Percentiles rank a stretch among this genome's conserved stretches.
phyloP scores from a whole-genome alignment of 495 filamentous ascomycete genomes.

The Podospora tetraspora region DNA sequence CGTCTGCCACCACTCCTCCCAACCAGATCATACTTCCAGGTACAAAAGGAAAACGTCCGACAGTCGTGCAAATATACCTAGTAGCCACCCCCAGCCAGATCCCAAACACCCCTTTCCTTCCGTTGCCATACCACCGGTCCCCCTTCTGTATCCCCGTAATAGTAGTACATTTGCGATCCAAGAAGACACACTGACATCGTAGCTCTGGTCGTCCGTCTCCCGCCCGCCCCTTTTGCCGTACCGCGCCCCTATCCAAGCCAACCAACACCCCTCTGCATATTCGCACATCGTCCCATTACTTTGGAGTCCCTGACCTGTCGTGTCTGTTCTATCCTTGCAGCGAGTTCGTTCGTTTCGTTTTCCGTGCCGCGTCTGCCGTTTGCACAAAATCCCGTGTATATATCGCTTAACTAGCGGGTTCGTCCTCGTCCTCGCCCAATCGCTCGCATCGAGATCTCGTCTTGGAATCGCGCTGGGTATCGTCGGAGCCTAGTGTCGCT shows the following conservation, averaged over 20 bases:
- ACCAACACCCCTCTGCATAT: not conserved
- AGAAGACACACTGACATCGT: not conserved
- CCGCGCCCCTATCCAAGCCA: not conserved
- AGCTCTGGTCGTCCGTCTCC: not conserved
- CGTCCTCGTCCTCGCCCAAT: not conserved
- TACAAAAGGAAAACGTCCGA: not conserved
- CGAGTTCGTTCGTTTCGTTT: not conserved
- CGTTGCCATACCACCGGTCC: not conserved
- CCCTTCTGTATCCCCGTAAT: not conserved
- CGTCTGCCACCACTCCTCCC: not conserved
- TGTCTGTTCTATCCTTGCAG: not conserved
- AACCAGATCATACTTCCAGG: not conserved
- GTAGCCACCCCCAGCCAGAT: not conserved
- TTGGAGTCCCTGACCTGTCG: not conserved
- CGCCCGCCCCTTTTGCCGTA: not conserved
- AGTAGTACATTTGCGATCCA: not conserved
- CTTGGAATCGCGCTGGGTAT: not conserved
- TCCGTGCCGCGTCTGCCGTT: not conserved
- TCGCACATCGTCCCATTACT: not conserved
- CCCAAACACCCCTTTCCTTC: not conserved
- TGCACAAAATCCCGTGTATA: not conserved
- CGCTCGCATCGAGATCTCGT: not conserved
- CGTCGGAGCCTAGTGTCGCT: conserved; percentile 14
- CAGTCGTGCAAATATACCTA: not conserved
- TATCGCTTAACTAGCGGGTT: not conserved